A percentile compares a stretch with the other conserved stretches of the same genome.
These are phyloP conservation scores for Leishmania gerbilli DNA, from an alignment of 208 protist species.

Conservation along the genomic window DNA sequence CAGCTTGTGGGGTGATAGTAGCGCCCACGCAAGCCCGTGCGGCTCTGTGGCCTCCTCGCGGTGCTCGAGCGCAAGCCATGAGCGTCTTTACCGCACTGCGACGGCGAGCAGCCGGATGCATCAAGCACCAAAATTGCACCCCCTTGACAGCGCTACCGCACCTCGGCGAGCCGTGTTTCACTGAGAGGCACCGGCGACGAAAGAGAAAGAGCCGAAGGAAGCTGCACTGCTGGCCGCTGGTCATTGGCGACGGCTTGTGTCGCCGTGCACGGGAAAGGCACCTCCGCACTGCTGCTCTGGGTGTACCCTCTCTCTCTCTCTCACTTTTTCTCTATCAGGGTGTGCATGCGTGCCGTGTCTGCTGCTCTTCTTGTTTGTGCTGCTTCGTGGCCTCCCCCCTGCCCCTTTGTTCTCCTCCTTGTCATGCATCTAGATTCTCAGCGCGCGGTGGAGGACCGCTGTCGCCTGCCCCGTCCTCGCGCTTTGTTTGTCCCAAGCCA, in stretches of 20 bases:
- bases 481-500: background rate
- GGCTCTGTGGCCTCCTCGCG: conserved; percentile 37
- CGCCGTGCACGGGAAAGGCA: background rate
- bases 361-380: background rate
- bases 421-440: background rate
- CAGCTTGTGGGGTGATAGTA: conserved; percentile 20
- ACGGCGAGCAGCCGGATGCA: conserved; percentile 68
- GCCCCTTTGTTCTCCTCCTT: conserved; percentile 17
- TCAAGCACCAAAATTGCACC: conserved; percentile 20
- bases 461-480: background rate
- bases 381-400: background rate
- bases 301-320: background rate
- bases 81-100: conserved; percentile 68
- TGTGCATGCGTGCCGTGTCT: background rate
- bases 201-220: background rate
- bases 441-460: background rate
- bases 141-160: conserved; percentile 8
- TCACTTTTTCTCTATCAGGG: background rate
- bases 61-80: conserved; percentile 31
- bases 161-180: conserved; percentile 59
- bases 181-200: conserved; percentile 12
- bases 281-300: background rate
- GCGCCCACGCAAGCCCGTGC: conserved; percentile 23
- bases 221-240: background rate
- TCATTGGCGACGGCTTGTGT: background rate